Percentiles rank a stretch among this genome's conserved stretches.
Evolutionary conservation across 352 stramenopile genomes (phyloP).

Genomic region (Phytophthora fragariaefolia): DNA sequence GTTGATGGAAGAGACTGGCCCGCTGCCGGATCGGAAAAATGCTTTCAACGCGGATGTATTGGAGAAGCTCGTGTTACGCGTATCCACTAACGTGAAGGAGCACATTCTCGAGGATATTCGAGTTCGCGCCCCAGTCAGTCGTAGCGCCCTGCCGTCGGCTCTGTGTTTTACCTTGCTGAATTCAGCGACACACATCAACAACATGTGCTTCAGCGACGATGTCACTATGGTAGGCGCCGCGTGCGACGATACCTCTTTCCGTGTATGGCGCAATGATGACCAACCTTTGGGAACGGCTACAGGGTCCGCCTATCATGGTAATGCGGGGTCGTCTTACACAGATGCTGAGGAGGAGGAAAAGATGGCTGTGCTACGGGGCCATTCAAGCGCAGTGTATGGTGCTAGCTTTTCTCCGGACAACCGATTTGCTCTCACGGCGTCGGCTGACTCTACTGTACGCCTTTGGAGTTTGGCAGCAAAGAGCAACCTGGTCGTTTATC

Average conservation of each 20-base stretch:
- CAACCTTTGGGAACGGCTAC: conserved; percentile 73
- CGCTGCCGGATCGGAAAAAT: conserved; percentile 71
- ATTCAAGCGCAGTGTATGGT: conserved; percentile 86
- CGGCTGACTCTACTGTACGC: conserved; percentile 79
- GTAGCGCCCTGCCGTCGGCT: conserved; percentile 61
- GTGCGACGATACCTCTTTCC: conserved; percentile 78
- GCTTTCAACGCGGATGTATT: conserved; percentile 76
- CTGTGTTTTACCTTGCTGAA: conserved; percentile 86
- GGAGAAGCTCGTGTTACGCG: conserved; percentile 82
- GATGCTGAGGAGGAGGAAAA: conserved; percentile 77
- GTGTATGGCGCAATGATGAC: conserved; percentile 85
- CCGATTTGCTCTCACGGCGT: conserved; percentile 83
- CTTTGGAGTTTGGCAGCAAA: conserved; percentile 88
- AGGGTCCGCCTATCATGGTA: conserved; percentile 66
- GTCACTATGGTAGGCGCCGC: conserved; percentile 78
- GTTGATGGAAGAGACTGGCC: conserved; percentile 61
- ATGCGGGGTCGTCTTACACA: conserved; percentile 26
- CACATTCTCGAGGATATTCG: conserved; percentile 73
- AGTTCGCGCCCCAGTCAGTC: conserved; percentile 58
- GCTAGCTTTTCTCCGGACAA: conserved; percentile 88
- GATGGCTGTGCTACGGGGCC: conserved; percentile 72
- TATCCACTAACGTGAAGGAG: conserved; percentile 67
- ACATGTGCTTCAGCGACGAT: conserved; percentile 84
- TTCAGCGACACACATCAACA: conserved; percentile 79
- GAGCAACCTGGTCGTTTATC: conserved; percentile 81